These are phyloP conservation scores for Pisolithus sp. DNA, from an alignment of 768 basidiomycete species.

Conservation along the genomic window DNA sequence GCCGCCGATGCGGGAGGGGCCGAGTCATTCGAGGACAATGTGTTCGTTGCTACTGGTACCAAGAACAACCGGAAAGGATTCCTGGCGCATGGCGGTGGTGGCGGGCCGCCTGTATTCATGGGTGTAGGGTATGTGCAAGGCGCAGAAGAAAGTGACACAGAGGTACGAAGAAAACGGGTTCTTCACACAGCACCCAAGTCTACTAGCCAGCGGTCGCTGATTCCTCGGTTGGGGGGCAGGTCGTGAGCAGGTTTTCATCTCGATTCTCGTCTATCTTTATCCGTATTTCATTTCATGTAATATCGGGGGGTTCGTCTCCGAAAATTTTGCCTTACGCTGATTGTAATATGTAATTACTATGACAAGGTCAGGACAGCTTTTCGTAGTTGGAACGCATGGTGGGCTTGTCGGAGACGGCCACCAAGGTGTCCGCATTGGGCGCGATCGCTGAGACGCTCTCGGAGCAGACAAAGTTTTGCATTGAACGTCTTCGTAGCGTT, in stretches of 20 bases:
- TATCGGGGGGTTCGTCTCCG: background rate
- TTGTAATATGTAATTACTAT: too few relatives aligned
- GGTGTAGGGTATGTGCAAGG: slow-evolving; percentile 61
- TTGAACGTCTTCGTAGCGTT: slow-evolving; percentile 34
- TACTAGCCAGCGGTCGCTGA: slow-evolving; percentile 13
- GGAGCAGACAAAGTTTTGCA: slow-evolving; percentile 19
- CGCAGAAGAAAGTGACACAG: slow-evolving; percentile 27
- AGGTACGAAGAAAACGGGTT: background rate
- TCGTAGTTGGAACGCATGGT: too few relatives aligned
- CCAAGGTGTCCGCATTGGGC: background rate
- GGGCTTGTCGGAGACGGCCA: background rate
- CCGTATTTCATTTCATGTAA: slow-evolving; percentile 14
- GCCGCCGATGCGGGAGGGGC: slow-evolving; percentile 30
- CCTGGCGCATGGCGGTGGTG: slow-evolving; percentile 69
- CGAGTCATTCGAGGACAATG: slow-evolving; percentile 35
- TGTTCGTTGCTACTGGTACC: slow-evolving; percentile 50
- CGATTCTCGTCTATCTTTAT: slow-evolving; percentile 24
- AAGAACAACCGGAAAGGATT: slow-evolving; percentile 53
- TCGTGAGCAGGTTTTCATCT: slow-evolving; percentile 5
- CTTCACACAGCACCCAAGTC: slow-evolving; percentile 7
- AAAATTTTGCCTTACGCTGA: background rate
- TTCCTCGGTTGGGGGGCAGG: slow-evolving; percentile 20
- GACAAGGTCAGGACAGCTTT: too few relatives aligned
- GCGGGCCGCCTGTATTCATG: slow-evolving; percentile 66
- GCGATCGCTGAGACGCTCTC: slow-evolving; percentile 11